Evolutionary conservation across 805 yeast genomes (phyloP), one percentile per base, ranked within the genome.

Genomic region (Yarrowia sp.): DNA sequence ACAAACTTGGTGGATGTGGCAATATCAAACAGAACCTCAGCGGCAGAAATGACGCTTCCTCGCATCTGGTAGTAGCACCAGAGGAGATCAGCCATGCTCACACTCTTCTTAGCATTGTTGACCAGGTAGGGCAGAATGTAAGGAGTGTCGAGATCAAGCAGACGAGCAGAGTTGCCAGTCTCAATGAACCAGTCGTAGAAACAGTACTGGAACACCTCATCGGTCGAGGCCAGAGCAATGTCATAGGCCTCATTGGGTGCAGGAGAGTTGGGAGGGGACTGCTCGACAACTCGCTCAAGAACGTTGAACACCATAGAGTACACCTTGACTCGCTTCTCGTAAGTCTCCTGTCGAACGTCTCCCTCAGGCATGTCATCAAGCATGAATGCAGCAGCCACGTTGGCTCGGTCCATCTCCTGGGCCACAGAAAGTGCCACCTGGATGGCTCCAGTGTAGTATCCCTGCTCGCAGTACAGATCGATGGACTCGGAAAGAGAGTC

Each of bases 21-120:
- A 65, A 95, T 78, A 6, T 84, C 82, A 71, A 88, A 88, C 57
- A 91, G 78, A 22, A 89, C 88, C 68, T 84, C 84, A 0, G 98
- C 97, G n/a, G 98, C 96, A 41, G 86, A 86, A 70, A 83, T 86
- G 74, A 86, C 88, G 66, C 87, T 84, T 51, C 88, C 90, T 68
- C 89, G 84, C 74, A 88, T 90, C 18, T 96, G 92, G 71, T 90
- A 89, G 74, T 89, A 93, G 53, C 88, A 82, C 96, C 98, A 93
- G 65, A 95, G 78, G 67, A 95, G 76, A 69, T 90, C 90, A 4
- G 96, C 92, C 75, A 90, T 83, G 44, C 85, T 84, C 63, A 92
- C 77, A 51, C 89, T 87, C 57, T 83, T 82, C 33, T 66, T 55
- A 15, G 80, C 74, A 48, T 79, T 78, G 39, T 71, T 68, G 69